phyloP scores from a whole-genome alignment of 768 basidiomycete species.

The Erythrobasidium yunnanense region DNA sequence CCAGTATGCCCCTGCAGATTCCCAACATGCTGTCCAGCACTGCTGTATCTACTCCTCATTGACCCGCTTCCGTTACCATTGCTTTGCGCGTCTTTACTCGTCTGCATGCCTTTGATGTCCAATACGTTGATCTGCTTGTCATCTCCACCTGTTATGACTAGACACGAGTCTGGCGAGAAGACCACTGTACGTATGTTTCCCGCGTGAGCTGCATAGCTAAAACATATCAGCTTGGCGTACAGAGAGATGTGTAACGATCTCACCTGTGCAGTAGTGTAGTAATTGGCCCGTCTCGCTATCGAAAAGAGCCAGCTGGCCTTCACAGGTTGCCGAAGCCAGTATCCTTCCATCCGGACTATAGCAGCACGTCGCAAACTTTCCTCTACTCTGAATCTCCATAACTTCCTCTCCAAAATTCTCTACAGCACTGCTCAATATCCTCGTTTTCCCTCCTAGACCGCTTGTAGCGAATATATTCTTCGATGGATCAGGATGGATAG shows the following conservation, averaged over 20 bases:
- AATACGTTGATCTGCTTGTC: conserved; percentile 26
- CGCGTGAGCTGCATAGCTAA: conserved; percentile 5
- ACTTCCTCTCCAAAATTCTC: conserved; percentile 12
- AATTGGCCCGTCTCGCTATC: conserved; percentile 13
- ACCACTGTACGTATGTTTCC: conserved; percentile 12
- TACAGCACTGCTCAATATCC: neutral
- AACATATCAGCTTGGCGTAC: neutral
- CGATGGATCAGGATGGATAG: conserved; percentile 14
- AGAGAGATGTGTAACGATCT: neutral
- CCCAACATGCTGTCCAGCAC: conserved; percentile 18
- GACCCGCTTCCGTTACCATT: conserved; percentile 1
- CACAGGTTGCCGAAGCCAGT: neutral
- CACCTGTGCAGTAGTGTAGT: conserved; percentile 1
- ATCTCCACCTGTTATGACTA: conserved; percentile 18
- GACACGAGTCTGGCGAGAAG: conserved; percentile 9
- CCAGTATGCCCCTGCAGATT: conserved; percentile 21
- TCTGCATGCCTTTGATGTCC: conserved; percentile 1
- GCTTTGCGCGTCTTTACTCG: neutral
- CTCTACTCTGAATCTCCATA: conserved; percentile 5
- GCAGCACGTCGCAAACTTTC: neutral
- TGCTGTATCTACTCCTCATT: conserved; percentile 13
- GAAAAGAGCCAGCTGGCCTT: conserved; percentile 13
- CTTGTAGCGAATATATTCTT: conserved; percentile 6
- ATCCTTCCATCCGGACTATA: conserved; percentile 21
- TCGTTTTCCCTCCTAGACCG: neutral